Evolutionary conservation across 768 basidiomycete species (phyloP).

Genomic region (Auricularia sp.): DNA sequence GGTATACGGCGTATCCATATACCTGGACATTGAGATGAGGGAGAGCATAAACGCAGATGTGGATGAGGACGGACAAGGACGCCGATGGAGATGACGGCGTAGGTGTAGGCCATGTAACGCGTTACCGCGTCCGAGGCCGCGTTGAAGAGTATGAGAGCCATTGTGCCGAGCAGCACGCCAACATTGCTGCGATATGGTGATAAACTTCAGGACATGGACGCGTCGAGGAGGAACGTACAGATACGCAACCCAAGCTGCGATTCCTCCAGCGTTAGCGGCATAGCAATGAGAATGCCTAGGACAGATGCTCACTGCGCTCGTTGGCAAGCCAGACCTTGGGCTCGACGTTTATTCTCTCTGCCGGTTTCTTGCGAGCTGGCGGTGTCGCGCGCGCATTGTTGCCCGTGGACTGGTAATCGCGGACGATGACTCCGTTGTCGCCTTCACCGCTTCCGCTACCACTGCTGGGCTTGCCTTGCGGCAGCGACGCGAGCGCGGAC

Average conservation of each 20-base stretch:
- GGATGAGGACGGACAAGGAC: conserved; percentile 40
- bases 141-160: conserved; percentile 84
- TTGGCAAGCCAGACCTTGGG: conserved; percentile 98
- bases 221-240: conserved; percentile 22
- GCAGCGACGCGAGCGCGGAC: conserved; percentile 43
- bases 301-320: conserved; percentile 61
- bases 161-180: conserved; percentile 70
- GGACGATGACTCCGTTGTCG: conserved; percentile 39
- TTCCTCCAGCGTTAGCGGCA: neutral
- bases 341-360: conserved; percentile 78
- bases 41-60: neutral
- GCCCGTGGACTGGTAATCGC: conserved; percentile 63
- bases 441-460: conserved; percentile 29
- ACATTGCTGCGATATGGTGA: conserved; percentile 33
- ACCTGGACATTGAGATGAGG: conserved; percentile 31
- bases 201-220: neutral
- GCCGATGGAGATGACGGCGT: conserved; percentile 67
- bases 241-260: conserved; percentile 84
- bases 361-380: conserved; percentile 69
- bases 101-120: conserved; percentile 68
- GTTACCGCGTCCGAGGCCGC: conserved; percentile 65
- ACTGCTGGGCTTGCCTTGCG: conserved; percentile 52
- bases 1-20: conserved; percentile 81
- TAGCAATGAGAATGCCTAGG: neutral
- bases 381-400: conserved; percentile 23